phyloP scores from a whole-genome alignment of 192 early-diverging fungal species.

The Dissophora ornata region DNA sequence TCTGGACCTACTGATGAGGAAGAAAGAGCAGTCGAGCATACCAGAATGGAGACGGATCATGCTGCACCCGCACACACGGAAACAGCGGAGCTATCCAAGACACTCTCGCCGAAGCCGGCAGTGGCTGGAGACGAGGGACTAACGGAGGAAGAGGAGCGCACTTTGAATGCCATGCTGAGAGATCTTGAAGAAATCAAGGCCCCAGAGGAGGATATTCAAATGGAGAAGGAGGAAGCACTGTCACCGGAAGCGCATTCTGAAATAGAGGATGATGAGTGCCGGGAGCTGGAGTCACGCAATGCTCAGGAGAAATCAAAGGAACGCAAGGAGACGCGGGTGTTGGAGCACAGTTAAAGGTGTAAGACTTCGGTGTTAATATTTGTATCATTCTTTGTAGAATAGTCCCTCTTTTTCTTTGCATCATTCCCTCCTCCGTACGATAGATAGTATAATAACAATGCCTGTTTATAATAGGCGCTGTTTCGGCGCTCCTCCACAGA shows the following conservation, averaged over 20 bases:
- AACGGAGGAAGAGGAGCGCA: conserved; percentile 4
- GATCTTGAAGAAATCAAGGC: conserved; percentile 23
- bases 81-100: not conserved
- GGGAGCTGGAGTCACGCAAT: not conserved
- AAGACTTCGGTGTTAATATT: too few relatives aligned
- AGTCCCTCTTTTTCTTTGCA: too few relatives aligned
- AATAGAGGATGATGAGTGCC: not conserved
- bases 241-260: too few relatives aligned
- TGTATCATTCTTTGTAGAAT: too few relatives aligned
- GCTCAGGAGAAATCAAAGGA: not conserved
- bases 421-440: too few relatives aligned
- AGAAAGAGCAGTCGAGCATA: not conserved
- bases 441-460: too few relatives aligned
- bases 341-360: conserved; percentile 7
- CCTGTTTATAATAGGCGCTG: too few relatives aligned
- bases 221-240: conserved; percentile 1
- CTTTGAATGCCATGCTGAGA: conserved; percentile 11
- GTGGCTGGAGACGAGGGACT: not conserved
- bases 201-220: conserved; percentile 7
- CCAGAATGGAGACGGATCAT: conserved; percentile 2
- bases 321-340: conserved; percentile 16
- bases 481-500: too few relatives aligned
- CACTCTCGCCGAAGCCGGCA: not conserved
- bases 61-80: not conserved
- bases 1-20: not conserved